These are phyloP conservation scores for Acephala macrosclerotiorum DNA, from an alignment of 2,329 filamentous ascomycete genomes.

Conservation along the genomic window DNA sequence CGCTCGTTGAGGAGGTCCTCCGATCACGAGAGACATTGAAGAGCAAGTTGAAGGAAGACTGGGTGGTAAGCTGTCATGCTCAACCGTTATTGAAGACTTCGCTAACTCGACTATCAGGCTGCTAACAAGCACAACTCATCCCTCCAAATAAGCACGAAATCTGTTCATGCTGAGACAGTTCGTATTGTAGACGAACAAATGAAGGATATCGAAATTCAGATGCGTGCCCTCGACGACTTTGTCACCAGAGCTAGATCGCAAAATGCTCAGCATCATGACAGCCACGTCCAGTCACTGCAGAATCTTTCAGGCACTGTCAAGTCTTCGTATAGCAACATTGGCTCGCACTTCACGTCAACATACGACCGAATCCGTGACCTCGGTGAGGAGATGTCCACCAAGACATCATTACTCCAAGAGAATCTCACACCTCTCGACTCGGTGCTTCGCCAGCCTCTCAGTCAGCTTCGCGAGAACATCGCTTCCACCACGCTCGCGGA, in stretches of 20 bases:
- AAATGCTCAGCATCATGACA: constrained; percentile 79
- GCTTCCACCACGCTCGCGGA: constrained; percentile 71
- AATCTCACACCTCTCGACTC: constrained; percentile 66
- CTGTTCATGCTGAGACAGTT: constrained; percentile 89
- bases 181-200: constrained; percentile 91
- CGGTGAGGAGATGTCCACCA: constrained; percentile 70
- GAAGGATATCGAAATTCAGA: constrained; percentile 84
- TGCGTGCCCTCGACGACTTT: constrained; percentile 90
- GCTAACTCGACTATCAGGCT: constrained; percentile 51
- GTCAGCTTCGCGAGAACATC: constrained; percentile 75
- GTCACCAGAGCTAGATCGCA: constrained; percentile 82
- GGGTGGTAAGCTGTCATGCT: constrained; percentile 69
- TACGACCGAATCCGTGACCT: constrained; percentile 73
- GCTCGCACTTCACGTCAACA: constrained; percentile 72
- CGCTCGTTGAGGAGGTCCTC: constrained; percentile 74
- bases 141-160: constrained; percentile 83
- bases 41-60: constrained; percentile 84
- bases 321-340: constrained; percentile 75
- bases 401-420: constrained; percentile 64
- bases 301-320: constrained; percentile 73
- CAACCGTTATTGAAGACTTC: background rate
- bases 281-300: constrained; percentile 71
- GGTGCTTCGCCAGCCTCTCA: constrained; percentile 73
- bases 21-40: constrained; percentile 81
- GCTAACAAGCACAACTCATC: constrained; percentile 83